Evolutionary conservation across 2,329 filamentous ascomycete species (phyloP).

Genomic region (Emmonsiellopsis sp.): DNA sequence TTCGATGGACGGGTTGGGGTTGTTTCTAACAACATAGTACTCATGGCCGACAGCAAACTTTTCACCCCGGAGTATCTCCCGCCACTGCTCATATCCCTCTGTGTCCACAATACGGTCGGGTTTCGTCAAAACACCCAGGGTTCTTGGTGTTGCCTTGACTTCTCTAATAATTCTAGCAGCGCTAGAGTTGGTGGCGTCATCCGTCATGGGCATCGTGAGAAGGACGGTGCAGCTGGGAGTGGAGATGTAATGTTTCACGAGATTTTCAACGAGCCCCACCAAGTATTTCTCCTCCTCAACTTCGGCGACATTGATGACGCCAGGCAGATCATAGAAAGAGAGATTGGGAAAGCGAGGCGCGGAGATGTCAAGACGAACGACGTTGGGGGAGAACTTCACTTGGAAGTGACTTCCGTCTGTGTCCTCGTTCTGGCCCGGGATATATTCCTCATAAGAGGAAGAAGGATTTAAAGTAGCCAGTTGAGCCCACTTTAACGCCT

Average conservation of each 20-base stretch:
- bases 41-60: slow-evolving; percentile 60
- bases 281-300: slow-evolving; percentile 57
- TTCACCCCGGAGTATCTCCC: slow-evolving; percentile 51
- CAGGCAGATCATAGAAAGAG: slow-evolving; percentile 77
- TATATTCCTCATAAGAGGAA: slow-evolving; percentile 42
- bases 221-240: slow-evolving; percentile 65
- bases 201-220: slow-evolving; percentile 67
- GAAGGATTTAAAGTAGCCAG: slow-evolving; percentile 64
- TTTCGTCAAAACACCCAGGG: slow-evolving; percentile 73
- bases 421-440: slow-evolving; percentile 39
- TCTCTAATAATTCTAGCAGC: slow-evolving; percentile 56
- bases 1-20: slow-evolving; percentile 33
- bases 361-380: slow-evolving; percentile 66
- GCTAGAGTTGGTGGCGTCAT: slow-evolving; percentile 65
- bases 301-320: slow-evolving; percentile 63
- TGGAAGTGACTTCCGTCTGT: slow-evolving; percentile 25
- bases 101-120: slow-evolving; percentile 59
- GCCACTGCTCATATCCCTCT: slow-evolving; percentile 48
- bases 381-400: slow-evolving; percentile 71
- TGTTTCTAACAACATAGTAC: slow-evolving; percentile 64
- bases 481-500: slow-evolving; percentile 64
- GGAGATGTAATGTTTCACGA: slow-evolving; percentile 61
- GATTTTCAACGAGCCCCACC: slow-evolving; percentile 60
- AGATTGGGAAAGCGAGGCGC: slow-evolving; percentile 62
- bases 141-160: slow-evolving; percentile 48